These are phyloP conservation scores for Naegleria lovaniensis DNA, from an alignment of 208 protist species.

Conservation along the genomic window DNA sequence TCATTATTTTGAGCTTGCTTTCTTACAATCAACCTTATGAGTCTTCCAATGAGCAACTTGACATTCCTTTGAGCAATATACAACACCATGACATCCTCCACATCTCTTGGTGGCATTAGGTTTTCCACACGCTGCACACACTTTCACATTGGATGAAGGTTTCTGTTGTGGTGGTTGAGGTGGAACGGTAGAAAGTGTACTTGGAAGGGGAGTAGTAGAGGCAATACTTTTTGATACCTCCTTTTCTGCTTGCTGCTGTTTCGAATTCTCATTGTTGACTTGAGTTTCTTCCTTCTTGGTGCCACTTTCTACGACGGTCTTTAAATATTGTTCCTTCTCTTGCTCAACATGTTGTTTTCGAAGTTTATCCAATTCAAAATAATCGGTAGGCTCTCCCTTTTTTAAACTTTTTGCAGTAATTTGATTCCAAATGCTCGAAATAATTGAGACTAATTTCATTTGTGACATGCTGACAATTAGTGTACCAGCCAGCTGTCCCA, in stretches of 20 bases:
- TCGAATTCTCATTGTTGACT: too few species aligned
- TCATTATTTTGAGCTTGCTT: not conserved
- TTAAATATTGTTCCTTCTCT: not conserved
- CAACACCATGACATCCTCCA: not conserved
- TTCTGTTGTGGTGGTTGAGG: not conserved
- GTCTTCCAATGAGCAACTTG: constrained; percentile 7
- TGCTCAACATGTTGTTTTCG: not conserved
- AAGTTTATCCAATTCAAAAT: not conserved
- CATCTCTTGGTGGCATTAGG: not conserved
- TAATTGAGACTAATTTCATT: not conserved
- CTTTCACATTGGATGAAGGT: not conserved
- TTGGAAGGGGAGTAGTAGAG: not conserved
- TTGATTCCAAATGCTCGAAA: not conserved
- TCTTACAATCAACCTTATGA: not conserved
- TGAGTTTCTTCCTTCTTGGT: not conserved
- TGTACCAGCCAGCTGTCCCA: not conserved
- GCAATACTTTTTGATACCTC: too few species aligned
- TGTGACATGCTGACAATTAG: not conserved
- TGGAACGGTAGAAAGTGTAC: not conserved
- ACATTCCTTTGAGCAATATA: constrained; percentile 5
- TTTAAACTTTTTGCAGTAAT: not conserved
- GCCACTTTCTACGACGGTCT: not conserved
- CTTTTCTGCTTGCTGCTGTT: too few species aligned
- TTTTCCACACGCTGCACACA: not conserved
- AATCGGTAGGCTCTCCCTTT: not conserved